These are phyloP conservation scores for Fonsecaea multimorphosa DNA, from an alignment of 2,329 filamentous ascomycete species.

Conservation along the genomic window DNA sequence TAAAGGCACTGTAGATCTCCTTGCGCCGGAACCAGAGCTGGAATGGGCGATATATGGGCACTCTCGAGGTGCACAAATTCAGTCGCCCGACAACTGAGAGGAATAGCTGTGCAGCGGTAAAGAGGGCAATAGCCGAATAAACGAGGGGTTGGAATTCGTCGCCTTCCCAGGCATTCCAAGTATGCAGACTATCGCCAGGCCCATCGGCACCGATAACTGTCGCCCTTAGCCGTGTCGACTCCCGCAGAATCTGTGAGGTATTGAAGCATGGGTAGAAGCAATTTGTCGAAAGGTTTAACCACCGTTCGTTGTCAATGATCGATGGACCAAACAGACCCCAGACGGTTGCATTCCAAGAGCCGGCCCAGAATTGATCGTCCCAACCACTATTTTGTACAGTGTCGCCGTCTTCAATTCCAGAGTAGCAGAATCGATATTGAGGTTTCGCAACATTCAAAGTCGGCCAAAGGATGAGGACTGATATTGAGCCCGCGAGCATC, in stretches of 20 bases:
- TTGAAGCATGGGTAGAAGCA: slow-evolving; percentile 46
- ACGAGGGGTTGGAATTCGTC: slow-evolving; percentile 42
- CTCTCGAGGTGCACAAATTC: slow-evolving; percentile 38
- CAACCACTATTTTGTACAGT: slow-evolving; percentile 40
- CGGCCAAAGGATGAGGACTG: slow-evolving; percentile 41
- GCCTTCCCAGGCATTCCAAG: slow-evolving; percentile 31
- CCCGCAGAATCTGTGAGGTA: slow-evolving; percentile 40
- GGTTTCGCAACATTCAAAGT: slow-evolving; percentile 29
- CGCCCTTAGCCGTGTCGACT: slow-evolving; percentile 36
- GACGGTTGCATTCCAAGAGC: slow-evolving; percentile 43
- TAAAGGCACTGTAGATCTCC: slow-evolving; percentile 37
- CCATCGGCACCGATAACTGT: slow-evolving; percentile 24
- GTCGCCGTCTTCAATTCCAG: slow-evolving; percentile 39
- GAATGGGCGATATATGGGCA: slow-evolving; percentile 40
- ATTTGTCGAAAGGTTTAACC: slow-evolving; percentile 38
- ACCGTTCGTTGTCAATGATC: neutral
- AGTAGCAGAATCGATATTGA: slow-evolving; percentile 46
- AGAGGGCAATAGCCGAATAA: slow-evolving; percentile 42
- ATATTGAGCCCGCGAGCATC: slow-evolving; percentile 44
- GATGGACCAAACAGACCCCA: slow-evolving; percentile 42
- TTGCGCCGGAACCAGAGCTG: slow-evolving; percentile 41
- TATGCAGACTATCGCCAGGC: slow-evolving; percentile 21
- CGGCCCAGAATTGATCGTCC: slow-evolving; percentile 39
- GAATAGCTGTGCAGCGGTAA: slow-evolving; percentile 40
- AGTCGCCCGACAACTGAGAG: slow-evolving; percentile 36